Conservation (phyloP, 2,329 filamentous ascomycete species). For the Dryadomyces quercivorus region DNA sequence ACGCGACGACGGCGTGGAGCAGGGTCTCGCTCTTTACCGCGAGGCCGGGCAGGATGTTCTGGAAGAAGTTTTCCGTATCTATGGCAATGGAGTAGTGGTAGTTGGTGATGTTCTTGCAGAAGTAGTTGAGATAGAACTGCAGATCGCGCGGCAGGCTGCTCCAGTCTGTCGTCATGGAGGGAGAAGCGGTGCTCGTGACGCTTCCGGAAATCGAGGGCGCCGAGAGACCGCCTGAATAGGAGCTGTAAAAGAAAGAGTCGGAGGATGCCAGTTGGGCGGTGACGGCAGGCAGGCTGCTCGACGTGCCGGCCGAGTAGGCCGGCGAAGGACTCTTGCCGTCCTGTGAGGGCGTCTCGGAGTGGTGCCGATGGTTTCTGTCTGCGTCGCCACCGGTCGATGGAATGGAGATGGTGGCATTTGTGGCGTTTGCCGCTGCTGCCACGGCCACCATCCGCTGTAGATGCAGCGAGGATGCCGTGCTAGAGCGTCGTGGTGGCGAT, state of each 20-base stretch:
- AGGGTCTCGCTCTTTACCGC: constrained; percentile 67
- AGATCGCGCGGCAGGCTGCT: constrained; percentile 54
- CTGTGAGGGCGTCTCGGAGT: constrained; percentile 35
- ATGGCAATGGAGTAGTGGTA: constrained; percentile 72
- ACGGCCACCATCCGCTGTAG: constrained; percentile 17
- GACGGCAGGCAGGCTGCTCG: constrained; percentile 22
- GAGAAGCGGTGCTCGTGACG: neutral
- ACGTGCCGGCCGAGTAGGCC: constrained; percentile 33
- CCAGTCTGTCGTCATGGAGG: constrained; percentile 30
- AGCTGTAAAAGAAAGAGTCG: neutral
- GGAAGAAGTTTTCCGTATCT: constrained; percentile 63
- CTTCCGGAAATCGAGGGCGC: neutral
- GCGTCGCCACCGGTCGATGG: neutral
- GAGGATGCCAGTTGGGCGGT: constrained; percentile 14
- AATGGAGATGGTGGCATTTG: neutral
- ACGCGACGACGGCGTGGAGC: constrained; percentile 76
- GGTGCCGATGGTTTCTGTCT: constrained; percentile 28
- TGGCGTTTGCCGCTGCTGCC: constrained; percentile 10
- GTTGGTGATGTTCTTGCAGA: constrained; percentile 62
- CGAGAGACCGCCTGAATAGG: neutral
- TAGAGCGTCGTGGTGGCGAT: constrained; percentile 22
- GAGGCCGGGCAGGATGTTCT: constrained; percentile 54
- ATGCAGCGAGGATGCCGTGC: constrained; percentile 25
- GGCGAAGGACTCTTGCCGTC: constrained; percentile 42
- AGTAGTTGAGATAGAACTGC: constrained; percentile 68